phyloP scores from a whole-genome alignment of 1,284 basidiomycete genomes.

The Anthracocystis setariae region DNA sequence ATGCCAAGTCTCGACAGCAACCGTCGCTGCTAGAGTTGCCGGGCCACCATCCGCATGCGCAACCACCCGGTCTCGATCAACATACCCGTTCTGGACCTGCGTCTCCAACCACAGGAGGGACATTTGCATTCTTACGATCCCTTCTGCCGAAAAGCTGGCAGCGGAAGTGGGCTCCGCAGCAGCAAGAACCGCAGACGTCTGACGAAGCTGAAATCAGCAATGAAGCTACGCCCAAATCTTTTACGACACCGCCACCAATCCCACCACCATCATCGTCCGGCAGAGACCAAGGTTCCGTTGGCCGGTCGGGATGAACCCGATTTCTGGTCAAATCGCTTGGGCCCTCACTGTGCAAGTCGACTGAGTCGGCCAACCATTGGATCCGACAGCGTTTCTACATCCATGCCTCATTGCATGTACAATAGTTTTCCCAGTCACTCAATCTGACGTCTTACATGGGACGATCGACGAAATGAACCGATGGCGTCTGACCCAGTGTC shows the following conservation, averaged over 20 bases:
- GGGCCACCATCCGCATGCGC: constrained; percentile 15
- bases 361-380: too few species aligned
- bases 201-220: background rate
- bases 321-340: too few species aligned
- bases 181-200: background rate
- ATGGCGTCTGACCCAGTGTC: too few species aligned
- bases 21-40: constrained; percentile 35
- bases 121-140: constrained; percentile 17
- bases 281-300: background rate
- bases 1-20: constrained; percentile 7
- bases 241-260: background rate
- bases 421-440: too few species aligned
- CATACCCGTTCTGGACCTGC: constrained; percentile 49
- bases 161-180: constrained; percentile 16
- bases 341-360: too few species aligned
- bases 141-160: constrained; percentile 43
- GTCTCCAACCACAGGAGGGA: constrained; percentile 14
- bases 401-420: too few species aligned
- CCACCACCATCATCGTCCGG: background rate
- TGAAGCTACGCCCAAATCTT: background rate
- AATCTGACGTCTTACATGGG: too few species aligned
- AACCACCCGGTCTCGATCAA: constrained; percentile 11
- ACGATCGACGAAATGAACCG: too few species aligned
- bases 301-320: background rate
- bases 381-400: too few species aligned